These are phyloP conservation scores for Brassica carinata DNA, from an alignment of 345 rosid genomes.

Conservation along the genomic window DNA sequence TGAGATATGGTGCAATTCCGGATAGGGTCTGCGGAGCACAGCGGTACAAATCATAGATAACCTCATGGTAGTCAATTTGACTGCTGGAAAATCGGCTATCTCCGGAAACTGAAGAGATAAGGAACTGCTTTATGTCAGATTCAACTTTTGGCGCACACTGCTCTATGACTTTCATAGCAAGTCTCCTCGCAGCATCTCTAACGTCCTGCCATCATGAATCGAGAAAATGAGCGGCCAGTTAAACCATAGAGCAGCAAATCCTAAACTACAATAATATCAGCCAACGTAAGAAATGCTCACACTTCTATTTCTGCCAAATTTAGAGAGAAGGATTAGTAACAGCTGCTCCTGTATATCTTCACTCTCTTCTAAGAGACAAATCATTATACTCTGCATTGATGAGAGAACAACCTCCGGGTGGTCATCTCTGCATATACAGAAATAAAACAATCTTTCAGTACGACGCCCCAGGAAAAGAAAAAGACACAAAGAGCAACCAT, in stretches of 20 bases:
- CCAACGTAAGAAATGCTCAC: conserved; percentile 52
- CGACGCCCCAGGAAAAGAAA: background rate
- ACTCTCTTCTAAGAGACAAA: conserved; percentile 83
- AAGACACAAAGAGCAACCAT: background rate
- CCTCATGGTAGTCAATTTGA: conserved; percentile 87
- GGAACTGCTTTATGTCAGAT: conserved; percentile 83
- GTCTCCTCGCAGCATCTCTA: conserved; percentile 68
- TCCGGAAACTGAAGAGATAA: conserved; percentile 88
- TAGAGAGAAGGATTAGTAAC: conserved; percentile 66
- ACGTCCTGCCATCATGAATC: conserved; percentile 56
- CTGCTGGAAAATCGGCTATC: conserved; percentile 56
- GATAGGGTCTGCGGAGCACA: conserved; percentile 89
- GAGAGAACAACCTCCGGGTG: conserved; percentile 83
- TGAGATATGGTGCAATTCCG: conserved; percentile 85
- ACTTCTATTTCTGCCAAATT: conserved; percentile 69
- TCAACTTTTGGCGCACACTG: conserved; percentile 84
- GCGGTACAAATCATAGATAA: conserved; percentile 74
- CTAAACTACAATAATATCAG: conserved; percentile 1
- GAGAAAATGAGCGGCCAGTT: conserved; percentile 35
- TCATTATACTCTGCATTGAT: conserved; percentile 92
- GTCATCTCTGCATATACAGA: conserved; percentile 74
- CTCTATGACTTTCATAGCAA: conserved; percentile 91
- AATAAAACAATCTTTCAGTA: conserved; percentile 11
- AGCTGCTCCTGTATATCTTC: conserved; percentile 89
- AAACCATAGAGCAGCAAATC: conserved; percentile 3